Evolutionary conservation across 345 rosid genomes (phyloP).

Genomic region (Boechera stricta): DNA sequence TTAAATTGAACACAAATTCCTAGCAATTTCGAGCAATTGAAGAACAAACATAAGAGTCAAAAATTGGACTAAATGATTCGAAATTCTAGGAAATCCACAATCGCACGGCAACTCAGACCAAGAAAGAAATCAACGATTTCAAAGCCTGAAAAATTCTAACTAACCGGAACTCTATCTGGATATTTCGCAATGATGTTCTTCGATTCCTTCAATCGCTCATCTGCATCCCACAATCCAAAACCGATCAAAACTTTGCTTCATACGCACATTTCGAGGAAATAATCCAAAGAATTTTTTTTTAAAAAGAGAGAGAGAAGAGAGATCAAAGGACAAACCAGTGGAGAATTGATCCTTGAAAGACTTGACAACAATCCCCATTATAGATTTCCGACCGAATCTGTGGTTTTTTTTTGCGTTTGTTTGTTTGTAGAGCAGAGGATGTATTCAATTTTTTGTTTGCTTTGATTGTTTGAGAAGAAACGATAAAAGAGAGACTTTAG

Average conservation of each 20-base stretch:
- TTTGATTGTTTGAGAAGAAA: conserved; percentile 39
- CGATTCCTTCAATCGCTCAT: conserved; percentile 66
- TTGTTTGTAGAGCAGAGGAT: conserved; percentile 10
- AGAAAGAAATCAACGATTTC: neutral
- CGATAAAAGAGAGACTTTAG: neutral
- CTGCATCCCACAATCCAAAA: conserved; percentile 36
- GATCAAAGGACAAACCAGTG: conserved; percentile 23
- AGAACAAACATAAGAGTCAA: neutral
- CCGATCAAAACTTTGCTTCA: neutral
- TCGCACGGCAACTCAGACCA: conserved; percentile 27
- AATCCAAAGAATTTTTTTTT: neutral
- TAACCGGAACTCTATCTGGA: conserved; percentile 75
- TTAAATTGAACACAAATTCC: neutral
- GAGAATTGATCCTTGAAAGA: conserved; percentile 50
- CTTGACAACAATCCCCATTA: conserved; percentile 43
- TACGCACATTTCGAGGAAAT: neutral
- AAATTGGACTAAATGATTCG: neutral
- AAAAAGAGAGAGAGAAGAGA: neutral
- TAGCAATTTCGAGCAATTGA: neutral
- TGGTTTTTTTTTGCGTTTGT: neutral
- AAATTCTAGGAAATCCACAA: conserved; percentile 4
- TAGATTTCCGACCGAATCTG: conserved; percentile 13
- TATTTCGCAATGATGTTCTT: conserved; percentile 58
- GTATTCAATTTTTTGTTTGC: conserved; percentile 32
- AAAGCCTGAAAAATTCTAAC: conserved; percentile 10